Percentiles rank a stretch among this genome's conserved stretches.
Conservation (phyloP, 352 stramenopile genomes). For the Phytophthora macrochlamydospora region DNA sequence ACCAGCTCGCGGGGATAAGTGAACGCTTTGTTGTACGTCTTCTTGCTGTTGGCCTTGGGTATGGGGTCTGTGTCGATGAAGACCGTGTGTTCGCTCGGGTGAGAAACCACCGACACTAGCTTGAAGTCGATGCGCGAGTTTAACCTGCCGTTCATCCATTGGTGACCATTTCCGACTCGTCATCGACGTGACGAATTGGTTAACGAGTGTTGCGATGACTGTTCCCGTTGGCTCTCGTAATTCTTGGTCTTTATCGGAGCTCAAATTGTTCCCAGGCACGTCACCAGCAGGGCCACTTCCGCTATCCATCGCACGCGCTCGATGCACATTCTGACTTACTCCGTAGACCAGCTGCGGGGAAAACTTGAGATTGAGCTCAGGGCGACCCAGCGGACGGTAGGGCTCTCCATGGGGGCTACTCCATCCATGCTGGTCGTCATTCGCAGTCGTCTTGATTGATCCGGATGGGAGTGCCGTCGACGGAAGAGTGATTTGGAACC, state of each 20-base stretch:
- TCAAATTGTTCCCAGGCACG: neutral
- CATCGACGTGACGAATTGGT: constrained; percentile 24
- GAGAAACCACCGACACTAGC: constrained; percentile 58
- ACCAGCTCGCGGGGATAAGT: constrained; percentile 19
- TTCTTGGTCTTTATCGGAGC: constrained; percentile 25
- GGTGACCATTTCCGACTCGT: constrained; percentile 34
- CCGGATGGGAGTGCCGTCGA: neutral
- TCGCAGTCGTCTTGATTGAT: constrained; percentile 1
- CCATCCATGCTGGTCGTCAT: constrained; percentile 53
- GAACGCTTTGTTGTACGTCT: constrained; percentile 12
- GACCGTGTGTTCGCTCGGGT: constrained; percentile 38
- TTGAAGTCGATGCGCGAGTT: constrained; percentile 54
- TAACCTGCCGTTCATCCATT: constrained; percentile 55
- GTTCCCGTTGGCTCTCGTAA: constrained; percentile 8
- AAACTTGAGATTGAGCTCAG: constrained; percentile 71
- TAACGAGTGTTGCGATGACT: constrained; percentile 16
- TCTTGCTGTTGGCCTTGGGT: constrained; percentile 1
- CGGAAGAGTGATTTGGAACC: constrained; percentile 58
- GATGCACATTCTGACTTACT: constrained; percentile 40
- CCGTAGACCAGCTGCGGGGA: constrained; percentile 53
- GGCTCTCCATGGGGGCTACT: constrained; percentile 74
- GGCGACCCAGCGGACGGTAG: constrained; percentile 70
- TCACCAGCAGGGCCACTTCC: neutral
- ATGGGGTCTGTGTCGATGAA: constrained; percentile 24
- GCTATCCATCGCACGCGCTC: constrained; percentile 28